A percentile compares a stretch with the other conserved stretches of the same genome.
Evolutionary conservation across 805 yeast genomes (phyloP).

Genomic region (Metschnikowia arizonensis): DNA sequence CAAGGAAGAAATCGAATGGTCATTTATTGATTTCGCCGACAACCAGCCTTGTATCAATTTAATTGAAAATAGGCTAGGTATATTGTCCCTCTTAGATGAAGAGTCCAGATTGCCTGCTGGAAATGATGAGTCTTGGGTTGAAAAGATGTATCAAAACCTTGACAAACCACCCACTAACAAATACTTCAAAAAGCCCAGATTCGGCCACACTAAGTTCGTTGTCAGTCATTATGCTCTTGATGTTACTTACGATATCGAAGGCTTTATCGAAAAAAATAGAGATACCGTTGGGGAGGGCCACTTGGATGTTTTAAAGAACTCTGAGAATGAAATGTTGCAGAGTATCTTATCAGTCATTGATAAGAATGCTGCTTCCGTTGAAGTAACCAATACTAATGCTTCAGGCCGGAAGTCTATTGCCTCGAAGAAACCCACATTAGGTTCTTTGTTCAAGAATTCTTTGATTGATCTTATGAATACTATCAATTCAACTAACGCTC

Average conservation of each 20-base stretch:
- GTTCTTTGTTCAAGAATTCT: slow-evolving; percentile 89
- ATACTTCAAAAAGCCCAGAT: slow-evolving; percentile 88
- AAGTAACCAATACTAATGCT: slow-evolving; percentile 32
- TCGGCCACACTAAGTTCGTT: slow-evolving; percentile 86
- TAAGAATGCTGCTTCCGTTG: slow-evolving; percentile 49
- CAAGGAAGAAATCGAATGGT: slow-evolving; percentile 91
- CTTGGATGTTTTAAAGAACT: slow-evolving; percentile 70
- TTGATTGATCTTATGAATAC: slow-evolving; percentile 90
- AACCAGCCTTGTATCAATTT: slow-evolving; percentile 94
- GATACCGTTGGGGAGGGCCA: slow-evolving; percentile 97
- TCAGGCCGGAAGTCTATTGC: slow-evolving; percentile 39
- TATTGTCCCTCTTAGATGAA: slow-evolving; percentile 84
- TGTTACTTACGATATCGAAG: slow-evolving; percentile 87
- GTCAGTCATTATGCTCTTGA: slow-evolving; percentile 94
- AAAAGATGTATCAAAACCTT: slow-evolving; percentile 81
- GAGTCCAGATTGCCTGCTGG: slow-evolving; percentile 95
- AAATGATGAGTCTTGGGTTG: slow-evolving; percentile 86
- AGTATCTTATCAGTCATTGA: slow-evolving; percentile 65
- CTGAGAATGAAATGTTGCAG: slow-evolving; percentile 62
- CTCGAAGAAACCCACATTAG: slow-evolving; percentile 84
- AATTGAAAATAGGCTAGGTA: slow-evolving; percentile 86
- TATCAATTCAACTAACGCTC: slow-evolving; percentile 91
- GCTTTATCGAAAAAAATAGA: slow-evolving; percentile 94
- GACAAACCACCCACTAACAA: slow-evolving; percentile 70
- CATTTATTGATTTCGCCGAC: slow-evolving; percentile 91